Conservation (phyloP, 352 stramenopile species). For the Phytophthora quininea region DNA sequence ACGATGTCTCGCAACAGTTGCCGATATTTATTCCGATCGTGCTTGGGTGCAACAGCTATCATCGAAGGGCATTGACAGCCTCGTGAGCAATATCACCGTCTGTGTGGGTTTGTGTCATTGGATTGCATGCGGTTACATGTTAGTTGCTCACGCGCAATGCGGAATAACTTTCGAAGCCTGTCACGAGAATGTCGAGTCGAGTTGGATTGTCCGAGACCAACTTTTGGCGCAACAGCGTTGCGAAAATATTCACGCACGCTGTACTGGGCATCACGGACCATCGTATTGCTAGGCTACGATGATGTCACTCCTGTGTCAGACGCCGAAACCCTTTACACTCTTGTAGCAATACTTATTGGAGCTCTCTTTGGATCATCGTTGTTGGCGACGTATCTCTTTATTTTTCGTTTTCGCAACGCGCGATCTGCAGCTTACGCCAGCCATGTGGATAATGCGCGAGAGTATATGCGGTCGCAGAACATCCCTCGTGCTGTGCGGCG, state of each 20-base stretch:
- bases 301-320: conserved; percentile 67
- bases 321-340: conserved; percentile 58
- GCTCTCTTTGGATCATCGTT: conserved; percentile 63
- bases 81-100: conserved; percentile 48
- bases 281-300: conserved; percentile 68
- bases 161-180: conserved; percentile 61
- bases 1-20: conserved; percentile 44
- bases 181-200: conserved; percentile 46
- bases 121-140: conserved; percentile 73
- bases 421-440: conserved; percentile 52
- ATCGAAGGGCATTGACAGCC: conserved; percentile 59
- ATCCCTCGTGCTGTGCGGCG: conserved; percentile 53
- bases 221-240: conserved; percentile 44
- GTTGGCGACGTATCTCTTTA: conserved; percentile 72
- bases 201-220: conserved; percentile 63
- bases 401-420: conserved; percentile 70
- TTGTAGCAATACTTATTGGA: conserved; percentile 51
- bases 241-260: conserved; percentile 65
- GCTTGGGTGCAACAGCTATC: conserved; percentile 56
- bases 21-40: conserved; percentile 57
- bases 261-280: conserved; percentile 65
- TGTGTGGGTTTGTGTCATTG: conserved; percentile 54
- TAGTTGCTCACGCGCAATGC: conserved; percentile 64
- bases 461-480: conserved; percentile 77
- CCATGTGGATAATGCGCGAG: conserved; percentile 70